phyloP scores from a whole-genome alignment of 2,329 filamentous ascomycete genomes.

The Neoarthrinium moseri region DNA sequence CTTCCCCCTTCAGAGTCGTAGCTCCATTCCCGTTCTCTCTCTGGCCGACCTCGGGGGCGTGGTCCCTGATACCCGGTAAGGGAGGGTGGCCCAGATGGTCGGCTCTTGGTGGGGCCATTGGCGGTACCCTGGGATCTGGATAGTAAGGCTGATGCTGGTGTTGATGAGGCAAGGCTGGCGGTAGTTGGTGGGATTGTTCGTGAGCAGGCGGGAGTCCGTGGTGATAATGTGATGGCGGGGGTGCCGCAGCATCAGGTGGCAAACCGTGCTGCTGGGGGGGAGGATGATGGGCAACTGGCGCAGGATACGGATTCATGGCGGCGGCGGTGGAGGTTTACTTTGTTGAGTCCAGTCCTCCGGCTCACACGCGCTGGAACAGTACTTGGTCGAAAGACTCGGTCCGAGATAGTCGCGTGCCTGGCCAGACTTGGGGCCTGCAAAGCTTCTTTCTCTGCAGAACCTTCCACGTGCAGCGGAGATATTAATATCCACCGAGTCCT shows the following conservation, averaged over 20 bases:
- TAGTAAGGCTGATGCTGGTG: constrained; percentile 2
- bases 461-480: too few species aligned
- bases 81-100: not conserved
- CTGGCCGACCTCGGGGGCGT: not conserved
- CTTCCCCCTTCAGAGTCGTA: not conserved
- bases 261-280: constrained; percentile 3
- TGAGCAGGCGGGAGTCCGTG: not conserved
- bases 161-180: not conserved
- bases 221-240: constrained; percentile 1
- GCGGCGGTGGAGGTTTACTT: too few species aligned
- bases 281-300: not conserved
- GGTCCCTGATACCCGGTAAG: constrained; percentile 4
- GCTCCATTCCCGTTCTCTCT: not conserved
- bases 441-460: too few species aligned
- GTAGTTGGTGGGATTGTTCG: constrained; percentile 2
- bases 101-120: not conserved
- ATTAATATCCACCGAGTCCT: too few species aligned
- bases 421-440: too few species aligned
- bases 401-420: too few species aligned
- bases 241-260: constrained; percentile 4
- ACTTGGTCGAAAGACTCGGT: too few species aligned
- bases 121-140: not conserved
- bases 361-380: too few species aligned
- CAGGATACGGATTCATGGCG: constrained; percentile 5
- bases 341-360: too few species aligned